Conservation (phyloP, 352 stramenopile genomes). For the Pythium vanterpoolii region DNA sequence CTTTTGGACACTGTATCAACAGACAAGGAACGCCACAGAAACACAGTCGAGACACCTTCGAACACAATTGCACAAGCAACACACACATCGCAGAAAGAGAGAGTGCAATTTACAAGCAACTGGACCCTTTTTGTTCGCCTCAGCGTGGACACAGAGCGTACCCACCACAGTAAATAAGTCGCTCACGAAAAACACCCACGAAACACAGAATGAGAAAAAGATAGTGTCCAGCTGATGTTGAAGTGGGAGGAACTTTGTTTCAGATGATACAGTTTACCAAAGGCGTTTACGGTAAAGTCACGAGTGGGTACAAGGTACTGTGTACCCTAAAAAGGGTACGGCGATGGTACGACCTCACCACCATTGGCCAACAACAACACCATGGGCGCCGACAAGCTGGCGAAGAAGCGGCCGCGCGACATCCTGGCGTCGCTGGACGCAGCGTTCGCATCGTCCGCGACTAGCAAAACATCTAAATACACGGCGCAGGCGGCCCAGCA, state of each 20-base stretch:
- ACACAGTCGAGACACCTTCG: too few species aligned
- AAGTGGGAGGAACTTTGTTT: background rate
- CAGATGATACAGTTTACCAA: background rate
- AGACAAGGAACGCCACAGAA: too few species aligned
- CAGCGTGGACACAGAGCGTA: too few species aligned
- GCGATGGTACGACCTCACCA: background rate
- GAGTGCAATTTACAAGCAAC: too few species aligned
- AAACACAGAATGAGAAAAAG: background rate
- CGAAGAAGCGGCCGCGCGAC: constrained; percentile 70
- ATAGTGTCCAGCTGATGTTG: background rate
- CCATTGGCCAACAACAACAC: constrained; percentile 2
- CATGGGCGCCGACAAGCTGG: constrained; percentile 24
- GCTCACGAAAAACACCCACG: background rate
- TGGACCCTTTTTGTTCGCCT: too few species aligned
- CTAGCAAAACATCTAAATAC: constrained; percentile 57
- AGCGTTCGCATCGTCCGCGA: constrained; percentile 44
- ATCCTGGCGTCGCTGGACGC: constrained; percentile 76
- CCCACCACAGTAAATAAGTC: background rate
- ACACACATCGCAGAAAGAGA: too few species aligned
- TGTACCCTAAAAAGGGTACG: constrained; percentile 10
- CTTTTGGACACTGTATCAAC: too few species aligned
- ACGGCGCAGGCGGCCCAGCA: constrained; percentile 50
- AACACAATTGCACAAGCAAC: too few species aligned
- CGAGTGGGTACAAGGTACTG: background rate
- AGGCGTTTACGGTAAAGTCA: background rate